Base-by-base conservation (phyloP, 192 early-diverging fungal species). In the Coemansia sp. region DNA sequence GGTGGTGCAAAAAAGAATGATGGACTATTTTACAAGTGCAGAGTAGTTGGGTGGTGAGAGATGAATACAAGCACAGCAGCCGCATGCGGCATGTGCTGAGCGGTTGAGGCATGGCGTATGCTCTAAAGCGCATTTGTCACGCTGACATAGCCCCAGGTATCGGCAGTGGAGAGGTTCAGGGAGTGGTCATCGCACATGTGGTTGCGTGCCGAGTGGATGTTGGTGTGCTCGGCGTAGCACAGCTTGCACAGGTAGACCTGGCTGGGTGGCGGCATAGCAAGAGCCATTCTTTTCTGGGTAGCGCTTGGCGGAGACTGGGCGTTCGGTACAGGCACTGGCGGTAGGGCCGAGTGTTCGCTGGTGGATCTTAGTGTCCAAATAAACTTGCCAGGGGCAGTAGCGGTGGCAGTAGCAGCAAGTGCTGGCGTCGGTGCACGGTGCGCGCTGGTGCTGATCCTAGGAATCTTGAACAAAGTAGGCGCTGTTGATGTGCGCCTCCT, bases 131-230 rank as follows among this genome's bases (percentile, higher is more conserved):
- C 49, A 29, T 37, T 65, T 37, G 51, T 58, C 38, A 82, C 71
- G 60, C 66, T 73, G 25, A 82, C 67, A 32, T 82, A 82, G 2
- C 36, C 74, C 79, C 79, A 82, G 4, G 79, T 77, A 24, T 70
- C 71, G 31, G 40, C 61, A 4, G 79, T 82, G 35, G 71, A 64
- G 7, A 82, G 67, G 19, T 45, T 53, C 32, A 82, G 59, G 15
- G 36, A 59, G 46, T 82, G 79, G 36, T 71, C 58, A 9, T 27
- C 41, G 67, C 59, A 65, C 61, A 82, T 67, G 62, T 82, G 79
- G 64, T 77, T 82, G 36, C 79, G 74, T 11, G 79, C 79, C n/a
- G 74, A 82, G 47, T 82, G 79, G 40, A 82, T 82, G 70, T 82
- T 82, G 63, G 73, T 77, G 65, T 67, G 67, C 37, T 64, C 62